Evolutionary conservation across 768 basidiomycete genomes (phyloP).

Genomic region (Agrocybe praecox): DNA sequence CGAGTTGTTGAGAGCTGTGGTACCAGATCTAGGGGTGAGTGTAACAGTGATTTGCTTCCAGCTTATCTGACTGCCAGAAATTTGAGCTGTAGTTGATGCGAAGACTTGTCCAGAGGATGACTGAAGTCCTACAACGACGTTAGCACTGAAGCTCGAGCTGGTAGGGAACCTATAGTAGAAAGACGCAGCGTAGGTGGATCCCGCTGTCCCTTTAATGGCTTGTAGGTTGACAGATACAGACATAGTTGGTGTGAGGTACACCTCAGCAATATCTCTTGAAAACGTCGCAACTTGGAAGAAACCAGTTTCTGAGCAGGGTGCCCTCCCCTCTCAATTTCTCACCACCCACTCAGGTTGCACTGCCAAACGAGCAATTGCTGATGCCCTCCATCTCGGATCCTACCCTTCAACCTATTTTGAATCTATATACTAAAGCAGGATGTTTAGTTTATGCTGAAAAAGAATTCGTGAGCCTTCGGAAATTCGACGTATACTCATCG

Average conservation of each 20-base stretch:
- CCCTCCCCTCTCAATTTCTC: too few relatives aligned
- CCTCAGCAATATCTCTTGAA: neutral
- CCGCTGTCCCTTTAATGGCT: conserved; percentile 58
- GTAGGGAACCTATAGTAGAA: conserved; percentile 59
- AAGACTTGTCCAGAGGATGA: conserved; percentile 41
- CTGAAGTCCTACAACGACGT: conserved; percentile 49
- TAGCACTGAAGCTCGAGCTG: conserved; percentile 39
- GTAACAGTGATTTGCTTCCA: conserved; percentile 51
- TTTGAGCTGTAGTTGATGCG: conserved; percentile 36
- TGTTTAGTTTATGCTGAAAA: too few relatives aligned
- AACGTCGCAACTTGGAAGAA: neutral
- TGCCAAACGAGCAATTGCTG: too few relatives aligned
- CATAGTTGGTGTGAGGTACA: too few relatives aligned
- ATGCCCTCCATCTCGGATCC: too few relatives aligned
- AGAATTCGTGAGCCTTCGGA: too few relatives aligned
- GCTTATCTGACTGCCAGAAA: conserved; percentile 42
- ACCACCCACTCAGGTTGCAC: too few relatives aligned
- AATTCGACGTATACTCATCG: too few relatives aligned
- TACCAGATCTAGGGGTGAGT: conserved; percentile 43
- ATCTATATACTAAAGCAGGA: too few relatives aligned
- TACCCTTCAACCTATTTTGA: too few relatives aligned
- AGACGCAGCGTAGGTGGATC: conserved; percentile 58
- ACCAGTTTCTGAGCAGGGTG: neutral
- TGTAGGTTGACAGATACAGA: neutral
- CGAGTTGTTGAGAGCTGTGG: conserved; percentile 43